A percentile compares a stretch with the other conserved stretches of the same genome.
Evolutionary conservation across 2,329 filamentous ascomycete species (phyloP).

Genomic region (Reticulascus tulasneorum): DNA sequence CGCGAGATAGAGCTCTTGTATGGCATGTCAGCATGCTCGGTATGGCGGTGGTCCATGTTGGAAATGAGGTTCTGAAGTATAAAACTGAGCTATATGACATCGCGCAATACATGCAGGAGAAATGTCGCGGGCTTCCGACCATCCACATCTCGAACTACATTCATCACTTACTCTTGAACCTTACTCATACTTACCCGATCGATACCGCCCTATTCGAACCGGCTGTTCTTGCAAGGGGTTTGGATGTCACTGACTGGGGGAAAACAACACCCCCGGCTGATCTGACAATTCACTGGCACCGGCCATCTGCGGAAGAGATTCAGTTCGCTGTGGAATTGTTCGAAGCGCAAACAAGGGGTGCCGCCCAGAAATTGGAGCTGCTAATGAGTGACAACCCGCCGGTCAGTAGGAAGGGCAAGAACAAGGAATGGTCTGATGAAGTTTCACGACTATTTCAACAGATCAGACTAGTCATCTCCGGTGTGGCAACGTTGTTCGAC

Average conservation of each 20-base stretch:
- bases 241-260: conserved; percentile 82
- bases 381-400: conserved; percentile 79
- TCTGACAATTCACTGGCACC: conserved; percentile 87
- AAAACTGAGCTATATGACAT: conserved; percentile 87
- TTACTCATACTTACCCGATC: conserved; percentile 90
- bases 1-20: conserved; percentile 85
- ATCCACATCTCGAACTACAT: conserved; percentile 98
- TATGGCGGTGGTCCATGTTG: conserved; percentile 97
- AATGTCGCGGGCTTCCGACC: conserved; percentile 87
- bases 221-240: conserved; percentile 63
- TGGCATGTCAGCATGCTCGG: conserved; percentile 97
- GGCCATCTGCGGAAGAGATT: conserved; percentile 74
- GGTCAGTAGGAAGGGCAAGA: conserved; percentile 87
- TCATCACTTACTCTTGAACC: conserved; percentile 89
- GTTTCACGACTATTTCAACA: conserved; percentile 86
- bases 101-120: conserved; percentile 92
- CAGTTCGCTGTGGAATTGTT: conserved; percentile 88
- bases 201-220: conserved; percentile 87
- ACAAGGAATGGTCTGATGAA: conserved; percentile 98
- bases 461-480: conserved; percentile 82
- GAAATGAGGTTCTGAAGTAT: conserved; percentile 82
- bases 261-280: conserved; percentile 68
- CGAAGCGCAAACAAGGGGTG: conserved; percentile 73
- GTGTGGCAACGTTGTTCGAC: conserved; percentile 86
- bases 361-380: conserved; percentile 68